Evolutionary conservation across 23 red algal genomes (phyloP), one percentile per base, ranked within the genome.

Genomic region (Agarophyton chilense): DNA sequence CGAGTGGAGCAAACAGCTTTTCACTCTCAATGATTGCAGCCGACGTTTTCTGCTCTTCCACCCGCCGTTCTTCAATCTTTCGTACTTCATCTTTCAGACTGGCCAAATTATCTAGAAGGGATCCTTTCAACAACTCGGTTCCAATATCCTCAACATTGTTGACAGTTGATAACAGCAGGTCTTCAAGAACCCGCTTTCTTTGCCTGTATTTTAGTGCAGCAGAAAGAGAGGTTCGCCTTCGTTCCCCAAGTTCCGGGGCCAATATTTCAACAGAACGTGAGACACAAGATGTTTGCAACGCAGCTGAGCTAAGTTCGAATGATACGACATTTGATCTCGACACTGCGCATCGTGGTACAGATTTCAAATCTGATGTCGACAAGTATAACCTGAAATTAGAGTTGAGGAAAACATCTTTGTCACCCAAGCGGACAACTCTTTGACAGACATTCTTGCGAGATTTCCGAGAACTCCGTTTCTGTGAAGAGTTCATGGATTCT

Each of bases 371-470:
- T 70, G 75, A 31, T 10, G 64, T 43, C 1, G 76, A 61, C 1
- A 91, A 17, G 70, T 64, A 91, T 42, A 91, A 57, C 13, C 76
- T 41, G 43, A 91, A 91, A 50, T 52, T 82, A n/a, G 88, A 57
- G 35, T 82, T 91, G 11, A 82, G 61, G 50, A 73, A 81, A 42
- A 91, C 88, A 57, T 91, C 88, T 21, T 75, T 74, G 31, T 81
- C 74, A 43, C 88, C 88, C 19, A 91, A 60, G 19, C 88, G 88
- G n/a, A 91, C 88, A 51, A 91, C 56, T 71, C 88, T 75, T 72
- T 91, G 88, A 40, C 74, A 82, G 7, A 82, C 76, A 33, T 63
- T 91, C 31, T 66, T 71, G 35, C 62, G 58, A 71, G 32, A 44
- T 49, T 52, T 54, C 4, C 36, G 44, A 16, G 81, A 39, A 22